Evolutionary conservation across 2,329 filamentous ascomycete genomes (phyloP).

Genomic region (Ustilaginoidea virens): DNA sequence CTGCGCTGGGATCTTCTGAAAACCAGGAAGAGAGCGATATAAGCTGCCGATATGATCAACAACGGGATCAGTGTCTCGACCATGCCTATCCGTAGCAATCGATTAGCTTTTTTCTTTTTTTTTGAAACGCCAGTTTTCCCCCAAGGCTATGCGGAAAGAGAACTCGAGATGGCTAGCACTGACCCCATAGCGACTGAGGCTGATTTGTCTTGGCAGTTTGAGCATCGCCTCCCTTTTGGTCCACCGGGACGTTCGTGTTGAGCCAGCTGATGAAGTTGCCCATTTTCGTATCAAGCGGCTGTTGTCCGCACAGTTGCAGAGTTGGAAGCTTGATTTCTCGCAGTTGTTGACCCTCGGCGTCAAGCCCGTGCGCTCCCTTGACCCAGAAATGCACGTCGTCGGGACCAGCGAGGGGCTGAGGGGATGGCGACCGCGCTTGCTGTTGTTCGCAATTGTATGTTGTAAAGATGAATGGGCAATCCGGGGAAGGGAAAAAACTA

Average conservation of each 20-base stretch:
- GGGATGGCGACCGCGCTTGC: slow-evolving; percentile 1
- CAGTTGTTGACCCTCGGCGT: background rate
- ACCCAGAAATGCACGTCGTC: background rate
- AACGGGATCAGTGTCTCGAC: slow-evolving; percentile 39
- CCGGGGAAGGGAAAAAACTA: too few species aligned
- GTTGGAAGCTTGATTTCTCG: background rate
- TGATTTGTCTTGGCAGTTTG: slow-evolving; percentile 5
- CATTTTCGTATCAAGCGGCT: slow-evolving; percentile 15
- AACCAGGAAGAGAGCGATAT: slow-evolving; percentile 34
- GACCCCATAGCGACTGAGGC: slow-evolving; percentile 21
- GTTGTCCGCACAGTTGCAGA: too few species aligned
- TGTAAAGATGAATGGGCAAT: background rate
- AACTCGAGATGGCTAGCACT: slow-evolving; percentile 3
- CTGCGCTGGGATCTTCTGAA: slow-evolving; percentile 31
- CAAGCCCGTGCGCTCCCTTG: background rate
- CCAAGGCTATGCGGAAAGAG: background rate
- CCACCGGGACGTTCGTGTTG: slow-evolving; percentile 14
- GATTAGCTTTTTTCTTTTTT: slow-evolving; percentile 4
- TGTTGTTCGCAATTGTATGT: too few species aligned
- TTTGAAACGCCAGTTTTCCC: background rate
- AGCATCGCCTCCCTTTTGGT: slow-evolving; percentile 10
- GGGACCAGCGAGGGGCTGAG: background rate
- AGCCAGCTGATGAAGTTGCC: slow-evolving; percentile 24
- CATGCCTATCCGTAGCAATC: slow-evolving; percentile 16
- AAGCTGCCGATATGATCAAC: slow-evolving; percentile 29